Evolutionary conservation across 768 basidiomycete species (phyloP).

Genomic region (Panaeolus papilionaceus): DNA sequence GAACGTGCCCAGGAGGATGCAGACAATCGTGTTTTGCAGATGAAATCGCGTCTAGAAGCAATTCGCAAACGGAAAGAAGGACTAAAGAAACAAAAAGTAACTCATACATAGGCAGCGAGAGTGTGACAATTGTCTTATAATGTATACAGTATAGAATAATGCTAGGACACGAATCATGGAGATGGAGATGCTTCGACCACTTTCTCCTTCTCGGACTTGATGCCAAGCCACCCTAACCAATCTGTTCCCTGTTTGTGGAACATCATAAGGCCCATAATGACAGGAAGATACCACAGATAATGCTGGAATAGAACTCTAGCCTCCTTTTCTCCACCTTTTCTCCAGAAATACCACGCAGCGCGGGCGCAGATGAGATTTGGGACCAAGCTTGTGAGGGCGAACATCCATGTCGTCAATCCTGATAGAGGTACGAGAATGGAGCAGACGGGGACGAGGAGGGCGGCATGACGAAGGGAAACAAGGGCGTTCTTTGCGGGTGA

Average conservation of each 20-base stretch:
- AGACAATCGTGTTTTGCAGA: conserved; percentile 69
- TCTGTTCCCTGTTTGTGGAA: conserved; percentile 88
- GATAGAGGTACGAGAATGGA: conserved; percentile 84
- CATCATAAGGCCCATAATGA: conserved; percentile 93
- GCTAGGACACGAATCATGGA: background rate
- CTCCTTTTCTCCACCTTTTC: conserved; percentile 71
- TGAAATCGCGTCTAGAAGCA: conserved; percentile 71
- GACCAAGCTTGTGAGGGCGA: conserved; percentile 75
- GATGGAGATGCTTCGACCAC: background rate
- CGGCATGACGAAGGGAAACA: conserved; percentile 84
- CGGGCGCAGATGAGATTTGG: conserved; percentile 77
- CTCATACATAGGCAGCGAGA: background rate
- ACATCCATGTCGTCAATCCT: conserved; percentile 92
- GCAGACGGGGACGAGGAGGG: conserved; percentile 79
- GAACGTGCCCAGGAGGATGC: conserved; percentile 89
- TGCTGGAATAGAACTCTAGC: conserved; percentile 82
- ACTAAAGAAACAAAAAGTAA: conserved; percentile 25
- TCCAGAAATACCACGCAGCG: conserved; percentile 81
- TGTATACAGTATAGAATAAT: conserved; percentile 11
- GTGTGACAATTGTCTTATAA: background rate
- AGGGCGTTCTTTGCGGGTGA: conserved; percentile 80
- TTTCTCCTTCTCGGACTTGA: conserved; percentile 33
- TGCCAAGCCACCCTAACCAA: conserved; percentile 70
- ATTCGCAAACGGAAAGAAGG: conserved; percentile 48
- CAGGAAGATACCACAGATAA: conserved; percentile 90